Evolutionary conservation across 176 grass and related monocot species (phyloP), one percentile per base, ranked within the genome.

Genomic region (Areca catechu): DNA sequence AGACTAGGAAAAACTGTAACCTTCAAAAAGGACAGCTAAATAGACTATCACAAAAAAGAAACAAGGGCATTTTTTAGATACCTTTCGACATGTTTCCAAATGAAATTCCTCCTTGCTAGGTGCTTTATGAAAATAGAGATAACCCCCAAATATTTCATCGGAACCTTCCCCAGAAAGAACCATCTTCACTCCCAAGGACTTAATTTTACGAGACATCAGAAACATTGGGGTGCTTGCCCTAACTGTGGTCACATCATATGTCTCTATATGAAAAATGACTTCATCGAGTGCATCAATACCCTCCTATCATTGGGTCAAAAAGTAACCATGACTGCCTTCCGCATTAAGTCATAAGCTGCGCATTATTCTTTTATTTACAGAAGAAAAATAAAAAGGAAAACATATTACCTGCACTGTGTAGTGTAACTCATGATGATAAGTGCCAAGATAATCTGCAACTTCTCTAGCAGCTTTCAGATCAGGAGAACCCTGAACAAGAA

Each of bases 171-270:
- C 94, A 0, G 94, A 98, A 60, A 98, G 84, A 77, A 98, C 94
- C 88, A 98, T 98, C 79, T 98, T 92, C 48, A 98, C 94, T 20
- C 93, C 94, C 63, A 92, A 77, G 50, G 94, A 98, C 74, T 89
- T 98, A 18, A 98, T 98, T 61, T 98, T 92, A n/a, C 94, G 75
- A 18, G 94, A 89, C 87, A 98, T 98, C 37, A 98, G 73, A 72
- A 98, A 98, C 94, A 92, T 98, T 56, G 94, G 93, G 17, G 84
- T 98, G 72, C 94, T 98, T 18, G 88, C 94, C 75, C 94, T 85
- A 60, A 98, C 76, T 68, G 94, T 98, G 0, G 88, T 98, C 62
- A 93, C 87, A 61, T 93, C 94, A 28, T 92, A 98, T 54, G 88
- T 89, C 56, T 98, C 94, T 5, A 84, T 48, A 58, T 98, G 88